These are phyloP conservation scores for Leptodermis oblonga DNA, from an alignment of 257 asterid genomes.

Conservation along the genomic window DNA sequence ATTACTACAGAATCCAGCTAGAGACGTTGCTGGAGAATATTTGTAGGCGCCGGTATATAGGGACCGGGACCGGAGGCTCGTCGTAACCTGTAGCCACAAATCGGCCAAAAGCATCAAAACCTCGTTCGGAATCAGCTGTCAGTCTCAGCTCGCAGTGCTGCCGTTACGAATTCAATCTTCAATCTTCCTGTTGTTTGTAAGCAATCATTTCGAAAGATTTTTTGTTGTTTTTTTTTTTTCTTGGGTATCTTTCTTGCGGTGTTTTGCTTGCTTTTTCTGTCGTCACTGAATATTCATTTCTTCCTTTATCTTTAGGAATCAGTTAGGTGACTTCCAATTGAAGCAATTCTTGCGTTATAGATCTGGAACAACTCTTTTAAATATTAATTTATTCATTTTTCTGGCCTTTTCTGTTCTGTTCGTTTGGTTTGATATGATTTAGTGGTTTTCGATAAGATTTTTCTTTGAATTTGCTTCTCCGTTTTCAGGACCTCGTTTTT, in stretches of 20 bases:
- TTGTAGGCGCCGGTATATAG: slow-evolving; percentile 4
- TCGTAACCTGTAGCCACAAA: too few species aligned
- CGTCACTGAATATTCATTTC: neutral
- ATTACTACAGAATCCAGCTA: neutral
- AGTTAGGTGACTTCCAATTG: slow-evolving; percentile 6
- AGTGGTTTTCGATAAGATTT: neutral
- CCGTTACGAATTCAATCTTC: too few species aligned
- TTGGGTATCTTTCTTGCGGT: neutral
- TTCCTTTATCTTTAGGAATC: neutral
- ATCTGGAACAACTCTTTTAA: slow-evolving; percentile 10
- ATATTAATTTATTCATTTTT: slow-evolving; percentile 4
- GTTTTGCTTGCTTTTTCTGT: neutral
- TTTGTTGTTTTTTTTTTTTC: too few species aligned
- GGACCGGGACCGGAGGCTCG: too few species aligned
- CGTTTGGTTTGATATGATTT: neutral
- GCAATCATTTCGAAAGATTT: too few species aligned
- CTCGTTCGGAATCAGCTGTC: neutral
- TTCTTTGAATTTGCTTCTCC: neutral
- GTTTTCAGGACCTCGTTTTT: neutral
- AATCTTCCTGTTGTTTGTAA: too few species aligned
- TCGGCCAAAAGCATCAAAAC: neutral
- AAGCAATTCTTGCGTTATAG: slow-evolving; percentile 19
- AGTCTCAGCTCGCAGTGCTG: too few species aligned
- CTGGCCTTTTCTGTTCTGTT: slow-evolving; percentile 1
- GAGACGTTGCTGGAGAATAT: neutral